phyloP scores from a whole-genome alignment of 352 stramenopile genomes.

The Blastocystis sp. region DNA sequence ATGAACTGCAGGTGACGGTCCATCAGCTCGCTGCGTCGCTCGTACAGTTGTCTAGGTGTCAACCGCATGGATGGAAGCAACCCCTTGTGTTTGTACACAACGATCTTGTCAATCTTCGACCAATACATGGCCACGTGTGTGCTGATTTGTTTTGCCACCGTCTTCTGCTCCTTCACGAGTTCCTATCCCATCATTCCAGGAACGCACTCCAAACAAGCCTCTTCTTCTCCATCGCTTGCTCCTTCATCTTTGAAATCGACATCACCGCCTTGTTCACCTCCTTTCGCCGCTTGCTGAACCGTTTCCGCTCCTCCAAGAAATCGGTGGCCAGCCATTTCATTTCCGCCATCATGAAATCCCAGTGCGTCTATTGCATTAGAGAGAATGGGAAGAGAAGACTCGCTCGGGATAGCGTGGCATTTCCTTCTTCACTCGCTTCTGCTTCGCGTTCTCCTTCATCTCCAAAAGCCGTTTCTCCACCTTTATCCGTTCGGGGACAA shows the following conservation, averaged over 20 bases:
- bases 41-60: constrained; percentile 61
- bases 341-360: constrained; percentile 72
- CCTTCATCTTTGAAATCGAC: constrained; percentile 75
- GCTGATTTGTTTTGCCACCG: constrained; percentile 71
- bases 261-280: constrained; percentile 77
- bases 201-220: constrained; percentile 32
- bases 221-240: constrained; percentile 64
- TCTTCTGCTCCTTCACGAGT: constrained; percentile 2
- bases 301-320: constrained; percentile 84
- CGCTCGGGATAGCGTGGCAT: constrained; percentile 14
- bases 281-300: constrained; percentile 78
- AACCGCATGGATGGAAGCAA: not conserved
- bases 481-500: not conserved
- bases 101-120: constrained; percentile 94
- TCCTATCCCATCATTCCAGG: constrained; percentile 4
- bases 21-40: constrained; percentile 82
- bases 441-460: constrained; percentile 24
- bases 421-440: constrained; percentile 15
- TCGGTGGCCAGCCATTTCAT: constrained; percentile 87
- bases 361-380: constrained; percentile 31
- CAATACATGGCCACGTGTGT: constrained; percentile 89
- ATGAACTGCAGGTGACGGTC: constrained; percentile 90
- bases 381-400: not conserved
- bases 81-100: constrained; percentile 90
- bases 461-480: constrained; percentile 19